phyloP scores from a whole-genome alignment of 495 filamentous ascomycete species.

The Letharia columbiana region DNA sequence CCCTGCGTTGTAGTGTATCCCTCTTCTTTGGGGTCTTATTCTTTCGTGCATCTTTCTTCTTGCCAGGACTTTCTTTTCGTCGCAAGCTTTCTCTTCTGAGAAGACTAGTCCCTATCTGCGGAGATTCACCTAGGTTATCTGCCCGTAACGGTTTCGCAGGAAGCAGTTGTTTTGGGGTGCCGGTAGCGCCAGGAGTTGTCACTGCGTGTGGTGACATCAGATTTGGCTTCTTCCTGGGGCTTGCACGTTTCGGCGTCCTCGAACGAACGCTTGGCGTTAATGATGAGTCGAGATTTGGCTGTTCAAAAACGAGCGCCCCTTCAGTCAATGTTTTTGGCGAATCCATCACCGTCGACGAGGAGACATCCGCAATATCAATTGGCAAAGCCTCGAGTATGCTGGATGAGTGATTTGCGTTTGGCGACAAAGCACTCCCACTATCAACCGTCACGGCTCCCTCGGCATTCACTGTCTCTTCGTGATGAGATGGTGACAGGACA shows the following conservation, averaged over 20 bases:
- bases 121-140: constrained; percentile 10
- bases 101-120: constrained; percentile 23
- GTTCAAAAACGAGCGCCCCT: not conserved
- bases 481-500: not conserved
- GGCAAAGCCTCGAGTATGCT: not conserved
- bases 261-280: not conserved
- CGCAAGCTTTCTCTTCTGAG: constrained; percentile 22
- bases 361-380: not conserved
- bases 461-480: not conserved
- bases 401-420: not conserved
- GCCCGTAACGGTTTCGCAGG: not conserved
- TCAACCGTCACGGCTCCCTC: not conserved
- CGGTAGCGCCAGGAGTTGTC: not conserved
- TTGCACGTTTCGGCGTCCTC: not conserved
- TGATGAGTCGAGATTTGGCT: not conserved
- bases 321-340: not conserved
- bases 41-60: constrained; percentile 11
- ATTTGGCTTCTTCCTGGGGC: not conserved
- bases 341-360: not conserved
- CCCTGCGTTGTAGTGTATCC: constrained; percentile 19
- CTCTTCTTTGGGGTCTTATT: constrained; percentile 18
- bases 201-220: not conserved
- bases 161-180: not conserved
- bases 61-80: constrained; percentile 16
- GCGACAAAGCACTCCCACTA: not conserved